Conservation (phyloP, 2,329 filamentous ascomycete species). For the Calonectria multiphialidica region DNA sequence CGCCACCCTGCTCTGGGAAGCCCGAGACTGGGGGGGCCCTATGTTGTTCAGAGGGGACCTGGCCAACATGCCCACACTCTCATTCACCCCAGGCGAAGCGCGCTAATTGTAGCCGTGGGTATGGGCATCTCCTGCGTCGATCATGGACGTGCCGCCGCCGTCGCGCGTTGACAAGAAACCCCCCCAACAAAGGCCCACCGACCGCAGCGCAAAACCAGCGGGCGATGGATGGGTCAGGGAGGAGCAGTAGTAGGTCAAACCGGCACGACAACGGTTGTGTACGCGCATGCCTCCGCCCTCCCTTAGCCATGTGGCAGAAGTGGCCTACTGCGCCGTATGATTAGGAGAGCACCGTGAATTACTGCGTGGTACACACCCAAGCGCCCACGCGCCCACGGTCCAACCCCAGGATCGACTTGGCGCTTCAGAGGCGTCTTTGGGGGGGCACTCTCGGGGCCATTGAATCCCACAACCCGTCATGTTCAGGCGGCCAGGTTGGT, state of each 20-base stretch:
- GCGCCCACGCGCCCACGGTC: constrained; percentile 7
- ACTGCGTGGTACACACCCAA: constrained; percentile 1
- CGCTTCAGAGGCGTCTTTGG: not conserved
- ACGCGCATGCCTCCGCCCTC: not conserved
- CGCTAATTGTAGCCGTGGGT: constrained; percentile 19
- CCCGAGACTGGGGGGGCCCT: not conserved
- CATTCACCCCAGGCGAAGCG: not conserved
- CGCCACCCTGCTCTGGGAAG: constrained; percentile 1
- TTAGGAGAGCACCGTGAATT: not conserved
- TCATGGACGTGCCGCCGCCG: constrained; percentile 15
- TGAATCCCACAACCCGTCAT: constrained; percentile 14
- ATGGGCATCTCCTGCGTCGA: constrained; percentile 25
- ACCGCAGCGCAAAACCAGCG: not conserved
- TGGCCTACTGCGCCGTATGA: not conserved
- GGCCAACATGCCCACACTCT: not conserved
- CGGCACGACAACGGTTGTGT: not conserved
- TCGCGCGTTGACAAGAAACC: not conserved
- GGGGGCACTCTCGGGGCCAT: not conserved
- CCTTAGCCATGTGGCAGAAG: constrained; percentile 10
- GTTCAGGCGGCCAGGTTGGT: not conserved
- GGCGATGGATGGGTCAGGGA: not conserved
- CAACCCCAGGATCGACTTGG: constrained; percentile 11
- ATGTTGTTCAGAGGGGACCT: not conserved
- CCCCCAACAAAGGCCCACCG: not conserved
- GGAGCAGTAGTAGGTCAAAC: not conserved